Evolutionary conservation across 2,329 filamentous ascomycete species (phyloP), one percentile per base, ranked within the genome.

Genomic region (Fragosphaeria purpurea): DNA sequence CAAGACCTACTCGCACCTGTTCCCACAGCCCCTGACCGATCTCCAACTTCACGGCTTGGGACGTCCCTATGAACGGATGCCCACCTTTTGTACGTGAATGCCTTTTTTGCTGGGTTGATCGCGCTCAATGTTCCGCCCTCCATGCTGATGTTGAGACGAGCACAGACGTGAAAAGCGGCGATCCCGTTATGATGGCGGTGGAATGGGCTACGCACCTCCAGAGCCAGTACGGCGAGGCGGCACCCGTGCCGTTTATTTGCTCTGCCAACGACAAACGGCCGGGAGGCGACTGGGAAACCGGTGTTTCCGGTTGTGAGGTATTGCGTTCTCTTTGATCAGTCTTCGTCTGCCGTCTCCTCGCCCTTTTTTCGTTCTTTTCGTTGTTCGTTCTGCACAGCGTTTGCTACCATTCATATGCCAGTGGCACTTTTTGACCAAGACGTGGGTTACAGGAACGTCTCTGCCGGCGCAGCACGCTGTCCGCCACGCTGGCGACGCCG

Each of bases 241-340:
- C 69, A 39, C 65, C 68, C 3, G 75, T 86, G 50, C 80, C 83
- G 0, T 82, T 87, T 52, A 78, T 88, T 55, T 87, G 84, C 57
- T 77, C 81, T 50, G 86, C 86, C 45, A 87, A 89, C 66, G 85
- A 89, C 63, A 85, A 83, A 61, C 74, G 83, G 39, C 76, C 85
- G 0, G 86, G 86, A 8, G 86, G 86, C n/a, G 85, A 89, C 62
- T 90, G 86, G 86, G 85, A 88, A 50, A 64, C 71, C 38, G 77
- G 76, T 8, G 68, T 77, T 10, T 72, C 77, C 57, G 79, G 79
- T 35, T 81, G 80, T 48, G 82, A 86, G 45, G 51, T 50, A 22
- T 22, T 22, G 22, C 22, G 22, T 22, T 22, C 22, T 22, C 22
- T 22, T 22, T 22, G 22, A 22, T 3, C 22, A 22, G 22, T 22